Conservation (phyloP, 345 rosid species). For the Moringa oleifera region DNA sequence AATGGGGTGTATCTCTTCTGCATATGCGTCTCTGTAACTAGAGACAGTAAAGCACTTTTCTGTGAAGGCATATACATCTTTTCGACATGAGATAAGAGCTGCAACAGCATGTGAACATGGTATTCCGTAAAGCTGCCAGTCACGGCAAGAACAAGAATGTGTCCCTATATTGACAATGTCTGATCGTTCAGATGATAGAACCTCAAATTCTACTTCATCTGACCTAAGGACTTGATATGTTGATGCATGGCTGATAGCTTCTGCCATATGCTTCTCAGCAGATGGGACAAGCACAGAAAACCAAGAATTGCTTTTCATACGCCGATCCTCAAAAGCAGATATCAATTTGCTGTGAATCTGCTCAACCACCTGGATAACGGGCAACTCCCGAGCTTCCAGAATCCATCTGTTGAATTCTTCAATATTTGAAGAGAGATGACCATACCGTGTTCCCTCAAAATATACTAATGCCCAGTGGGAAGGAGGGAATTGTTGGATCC, state of each 20-base stretch:
- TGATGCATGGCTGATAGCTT: conserved; percentile 34
- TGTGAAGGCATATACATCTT: conserved; percentile 35
- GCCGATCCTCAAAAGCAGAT: conserved; percentile 42
- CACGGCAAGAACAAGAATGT: conserved; percentile 45
- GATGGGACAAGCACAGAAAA: conserved; percentile 42
- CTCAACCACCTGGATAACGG: conserved; percentile 47
- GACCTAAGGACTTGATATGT: conserved; percentile 42
- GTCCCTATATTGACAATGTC: conserved; percentile 46
- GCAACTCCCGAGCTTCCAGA: conserved; percentile 45
- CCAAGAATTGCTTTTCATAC: conserved; percentile 31
- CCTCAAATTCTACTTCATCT: conserved; percentile 62
- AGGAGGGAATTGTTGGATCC: conserved; percentile 48
- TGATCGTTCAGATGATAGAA: conserved; percentile 39
- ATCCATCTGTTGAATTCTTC: conserved; percentile 49
- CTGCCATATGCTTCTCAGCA: conserved; percentile 37
- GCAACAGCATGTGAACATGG: conserved; percentile 66
- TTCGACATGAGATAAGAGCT: conserved; percentile 36
- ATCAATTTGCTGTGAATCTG: conserved; percentile 34
- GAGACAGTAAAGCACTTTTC: conserved; percentile 49
- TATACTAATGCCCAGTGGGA: conserved; percentile 39
- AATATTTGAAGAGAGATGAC: conserved; percentile 42
- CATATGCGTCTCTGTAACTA: conserved; percentile 41
- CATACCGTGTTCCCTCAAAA: conserved; percentile 41
- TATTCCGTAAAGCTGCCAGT: conserved; percentile 52
- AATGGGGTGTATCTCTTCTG: conserved; percentile 30